phyloP scores from a whole-genome alignment of 164 flowering plant genomes.

The Magnolia kwangsiensis region DNA sequence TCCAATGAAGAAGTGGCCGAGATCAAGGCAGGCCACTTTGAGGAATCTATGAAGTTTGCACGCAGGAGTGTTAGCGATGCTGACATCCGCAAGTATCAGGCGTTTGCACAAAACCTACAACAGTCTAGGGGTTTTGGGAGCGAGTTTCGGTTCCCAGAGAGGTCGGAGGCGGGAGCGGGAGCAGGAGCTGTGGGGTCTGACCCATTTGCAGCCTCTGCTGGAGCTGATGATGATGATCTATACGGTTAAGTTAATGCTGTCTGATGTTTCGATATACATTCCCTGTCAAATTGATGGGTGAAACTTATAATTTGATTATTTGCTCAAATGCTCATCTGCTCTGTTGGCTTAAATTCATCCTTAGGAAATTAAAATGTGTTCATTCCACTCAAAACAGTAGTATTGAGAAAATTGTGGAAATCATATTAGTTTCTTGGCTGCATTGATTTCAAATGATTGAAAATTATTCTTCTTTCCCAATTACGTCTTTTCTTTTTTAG shows the following conservation, averaged over 20 bases:
- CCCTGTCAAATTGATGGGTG: too few species aligned
- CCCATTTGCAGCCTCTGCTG: slow-evolving; percentile 64
- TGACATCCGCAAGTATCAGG: slow-evolving; percentile 78
- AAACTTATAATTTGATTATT: too few species aligned
- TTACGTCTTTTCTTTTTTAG: too few species aligned
- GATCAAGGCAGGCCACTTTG: slow-evolving; percentile 75
- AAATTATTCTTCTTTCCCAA: too few species aligned
- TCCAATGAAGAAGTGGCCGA: slow-evolving; percentile 73
- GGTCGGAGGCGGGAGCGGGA: slow-evolving; percentile 19
- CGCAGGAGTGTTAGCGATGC: slow-evolving; percentile 86
- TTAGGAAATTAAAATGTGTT: too few species aligned
- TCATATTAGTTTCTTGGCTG: too few species aligned
- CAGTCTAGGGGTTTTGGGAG: slow-evolving; percentile 80
- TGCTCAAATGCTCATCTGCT: too few species aligned
- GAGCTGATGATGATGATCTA: slow-evolving; percentile 56
- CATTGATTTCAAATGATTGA: too few species aligned
- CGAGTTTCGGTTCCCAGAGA: slow-evolving; percentile 51
- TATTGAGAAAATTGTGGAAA: too few species aligned
- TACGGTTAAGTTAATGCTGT: slow-evolving; percentile 23
- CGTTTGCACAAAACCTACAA: slow-evolving; percentile 83
- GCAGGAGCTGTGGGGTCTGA: slow-evolving; percentile 38
- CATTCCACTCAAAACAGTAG: too few species aligned
- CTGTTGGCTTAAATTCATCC: too few species aligned
- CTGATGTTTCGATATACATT: neutral
- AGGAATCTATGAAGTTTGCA: slow-evolving; percentile 85